Evolutionary conservation across 1,284 basidiomycete species (phyloP), one percentile per base, ranked within the genome.

Genomic region (Trametes hirsuta): DNA sequence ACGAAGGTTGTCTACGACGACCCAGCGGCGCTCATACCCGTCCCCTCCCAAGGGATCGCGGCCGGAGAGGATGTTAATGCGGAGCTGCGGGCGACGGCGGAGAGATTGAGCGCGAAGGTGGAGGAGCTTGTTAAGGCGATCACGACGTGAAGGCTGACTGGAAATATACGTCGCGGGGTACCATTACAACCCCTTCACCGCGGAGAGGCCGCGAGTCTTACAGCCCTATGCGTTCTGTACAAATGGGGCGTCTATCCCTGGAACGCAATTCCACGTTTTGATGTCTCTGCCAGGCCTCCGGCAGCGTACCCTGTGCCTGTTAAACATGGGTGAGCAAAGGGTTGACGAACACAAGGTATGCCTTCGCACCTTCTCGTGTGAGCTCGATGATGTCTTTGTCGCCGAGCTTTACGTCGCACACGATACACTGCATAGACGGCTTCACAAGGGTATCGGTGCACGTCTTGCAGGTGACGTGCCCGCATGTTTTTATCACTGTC

Each of bases 271-370:
- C 91, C 91, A 35, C 78, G 76, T 72, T 84, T 92, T 35, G 82
- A 85, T 0, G 90, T 88, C 74, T 94, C 92, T n/a, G 94, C 91
- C 62, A 94, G 74, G n/a, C 94, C 94, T 21, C 94, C 94, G 37
- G 91, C 91, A 8, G 94, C 93, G 69, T 91, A 95, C 0, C 94
- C 94, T 5, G 94, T 96, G 21, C 93, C 91, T 93, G 15, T 4
- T 4, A 40, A 40, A n/a, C 11, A 15, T 6, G 2, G 25, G 3
- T 9, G 10, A 6, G 18, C 4, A 25, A 15, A 21, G 14, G 14
- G 5, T 9, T 6, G 12, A 8, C 5, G 22, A 21, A 42, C 40
- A 40, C 47, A n/a, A 18, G 46, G 34, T 22, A 21, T 9, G 6
- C 45, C 12, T 4, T 74, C 81, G 63, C 57, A 88, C 93, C 94